Evolutionary conservation across 2,329 filamentous ascomycete genomes (phyloP).

Genomic region (Colletotrichum theobromicola): DNA sequence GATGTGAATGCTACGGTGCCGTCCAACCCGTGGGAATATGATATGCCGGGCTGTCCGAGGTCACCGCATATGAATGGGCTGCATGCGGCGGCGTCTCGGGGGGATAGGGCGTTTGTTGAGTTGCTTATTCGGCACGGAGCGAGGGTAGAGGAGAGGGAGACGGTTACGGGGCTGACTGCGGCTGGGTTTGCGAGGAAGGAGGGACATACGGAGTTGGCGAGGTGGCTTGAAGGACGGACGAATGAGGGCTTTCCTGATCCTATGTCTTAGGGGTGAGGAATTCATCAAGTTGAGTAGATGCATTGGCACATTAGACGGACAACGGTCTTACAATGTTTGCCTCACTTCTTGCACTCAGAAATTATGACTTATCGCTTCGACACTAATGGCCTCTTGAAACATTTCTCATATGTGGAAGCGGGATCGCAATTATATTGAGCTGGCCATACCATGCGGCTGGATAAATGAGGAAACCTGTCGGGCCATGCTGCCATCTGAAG

Average conservation of each 20-base stretch:
- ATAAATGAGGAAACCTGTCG: background rate
- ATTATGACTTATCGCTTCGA: no score
- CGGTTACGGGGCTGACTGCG: background rate
- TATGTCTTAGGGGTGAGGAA: background rate
- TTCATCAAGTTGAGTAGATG: background rate
- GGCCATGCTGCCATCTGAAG: background rate
- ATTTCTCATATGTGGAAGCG: background rate
- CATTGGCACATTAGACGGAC: background rate
- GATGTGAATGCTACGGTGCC: background rate
- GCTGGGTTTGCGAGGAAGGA: background rate
- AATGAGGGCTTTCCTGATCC: background rate
- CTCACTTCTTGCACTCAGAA: background rate
- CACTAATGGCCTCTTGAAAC: no score
- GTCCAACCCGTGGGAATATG: background rate
- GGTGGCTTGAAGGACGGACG: background rate
- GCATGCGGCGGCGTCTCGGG: background rate
- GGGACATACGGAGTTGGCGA: background rate
- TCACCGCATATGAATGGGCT: background rate
- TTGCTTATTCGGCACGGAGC: background rate
- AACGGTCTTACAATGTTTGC: background rate
- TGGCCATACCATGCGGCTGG: background rate
- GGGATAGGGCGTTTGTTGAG: background rate
- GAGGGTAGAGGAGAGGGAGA: background rate
- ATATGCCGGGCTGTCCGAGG: background rate
- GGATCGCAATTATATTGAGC: background rate